phyloP scores from a whole-genome alignment of 2,329 filamentous ascomycete species.

The Microdochium nivale region DNA sequence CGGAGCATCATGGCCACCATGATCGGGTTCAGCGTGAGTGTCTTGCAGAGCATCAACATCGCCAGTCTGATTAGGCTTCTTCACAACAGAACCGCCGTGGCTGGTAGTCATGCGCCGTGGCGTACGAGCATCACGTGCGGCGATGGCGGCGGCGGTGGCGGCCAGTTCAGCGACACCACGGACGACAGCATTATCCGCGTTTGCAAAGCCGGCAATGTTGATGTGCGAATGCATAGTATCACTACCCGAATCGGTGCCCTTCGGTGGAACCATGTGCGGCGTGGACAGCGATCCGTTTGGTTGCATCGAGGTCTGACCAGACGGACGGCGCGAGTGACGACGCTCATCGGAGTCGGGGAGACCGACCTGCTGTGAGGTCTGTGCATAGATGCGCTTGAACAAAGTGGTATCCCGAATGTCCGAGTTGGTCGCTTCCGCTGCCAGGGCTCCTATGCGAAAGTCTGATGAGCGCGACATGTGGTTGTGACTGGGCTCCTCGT shows the following conservation, averaged over 20 bases:
- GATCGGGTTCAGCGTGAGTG: conserved; percentile 32
- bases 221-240: conserved; percentile 32
- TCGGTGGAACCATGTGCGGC: conserved; percentile 72
- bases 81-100: conserved; percentile 14
- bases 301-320: conserved; percentile 10
- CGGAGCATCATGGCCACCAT: conserved; percentile 89
- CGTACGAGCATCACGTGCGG: conserved; percentile 63
- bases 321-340: conserved; percentile 19
- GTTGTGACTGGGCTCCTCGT: conserved; percentile 40
- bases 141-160: conserved; percentile 80
- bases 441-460: too few species aligned
- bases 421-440: too few species aligned
- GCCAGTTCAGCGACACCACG: conserved; percentile 91
- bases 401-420: conserved; percentile 73
- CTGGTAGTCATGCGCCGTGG: conserved; percentile 27
- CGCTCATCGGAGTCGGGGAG: conserved; percentile 44
- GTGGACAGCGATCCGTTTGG: conserved; percentile 39
- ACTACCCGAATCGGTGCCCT: conserved; percentile 34
- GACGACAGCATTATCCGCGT: conserved; percentile 69
- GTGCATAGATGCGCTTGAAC: conserved; percentile 88
- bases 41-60: conserved; percentile 14
- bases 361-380: conserved; percentile 79
- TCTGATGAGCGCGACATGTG: neutral
- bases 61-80: conserved; percentile 2
- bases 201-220: conserved; percentile 62